Base-by-base conservation (phyloP, 192 early-diverging fungal genomes). In the Kappamyces sp. region DNA sequence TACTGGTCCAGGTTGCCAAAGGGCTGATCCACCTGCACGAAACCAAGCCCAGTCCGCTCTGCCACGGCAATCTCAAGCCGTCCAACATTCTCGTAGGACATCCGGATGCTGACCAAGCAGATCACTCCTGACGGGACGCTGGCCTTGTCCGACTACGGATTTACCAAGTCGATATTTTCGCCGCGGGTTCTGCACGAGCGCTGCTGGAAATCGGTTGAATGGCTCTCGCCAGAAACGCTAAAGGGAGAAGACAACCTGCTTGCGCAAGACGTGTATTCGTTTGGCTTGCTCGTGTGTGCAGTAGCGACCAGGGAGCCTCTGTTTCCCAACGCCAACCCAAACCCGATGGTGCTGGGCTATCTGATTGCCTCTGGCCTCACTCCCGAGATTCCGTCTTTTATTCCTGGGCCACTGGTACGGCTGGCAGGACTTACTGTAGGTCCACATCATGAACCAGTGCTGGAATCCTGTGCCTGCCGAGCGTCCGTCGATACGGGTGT, bases 81-180 rank as follows among this genome's bases (percentile, higher is more conserved):
- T 62, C 52, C 32, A 78, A 78, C 49, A 52, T 79, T 15, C 34
- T 79, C 65, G 74, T 78, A 54, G 39, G 39, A 11, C 2, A 5
- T 55, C 30, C 14, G 31, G 45, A 9, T 14, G 47, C 14, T 37
- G 3, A 15, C 6, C 4, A 57, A 37, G 8, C 49, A 69, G 62
- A 45, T 71, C 9, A 37, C 32, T 12, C 51, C 22, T 11, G 62
- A 73, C 49, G 51, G 59, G 11, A 63, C 62, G 6, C n/a, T 74
- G 8, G 63, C 60, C 48, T 60, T 76, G 29, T 60, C 67, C 37
- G 63, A 70, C 57, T 76, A 62, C 57, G 74, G 74, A n/a, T 60
- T 70, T 59, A 5, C 36, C n/a, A 54, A 66, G 37, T 50, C 62
- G 5, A 9, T 55, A 1, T 49, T 65, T 14, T 14, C 37, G 5